phyloP scores from a whole-genome alignment of 345 rosid genomes.

The Pugionium dolabratum region DNA sequence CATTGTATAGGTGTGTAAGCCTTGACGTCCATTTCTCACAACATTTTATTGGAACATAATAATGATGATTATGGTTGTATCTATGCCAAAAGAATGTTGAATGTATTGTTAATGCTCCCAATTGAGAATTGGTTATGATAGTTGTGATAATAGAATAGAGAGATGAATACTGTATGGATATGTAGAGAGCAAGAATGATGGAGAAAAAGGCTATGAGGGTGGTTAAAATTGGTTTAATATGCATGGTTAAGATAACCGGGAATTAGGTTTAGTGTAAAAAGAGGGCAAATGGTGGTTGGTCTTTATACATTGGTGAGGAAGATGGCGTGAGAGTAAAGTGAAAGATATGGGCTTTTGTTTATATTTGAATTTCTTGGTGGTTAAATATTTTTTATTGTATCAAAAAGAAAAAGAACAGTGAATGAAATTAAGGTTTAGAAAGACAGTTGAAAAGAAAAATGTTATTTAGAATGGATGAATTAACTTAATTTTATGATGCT shows the following conservation, averaged over 20 bases:
- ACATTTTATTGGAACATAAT: conserved; percentile 39
- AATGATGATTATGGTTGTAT: conserved; percentile 14
- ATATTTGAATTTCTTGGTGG: not conserved
- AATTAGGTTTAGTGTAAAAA: not conserved
- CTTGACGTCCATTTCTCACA: conserved; percentile 45
- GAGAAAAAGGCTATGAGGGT: not conserved
- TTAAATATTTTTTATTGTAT: not conserved
- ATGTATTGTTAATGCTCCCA: conserved; percentile 24
- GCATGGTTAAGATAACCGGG: conserved; percentile 24
- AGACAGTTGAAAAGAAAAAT: too few relatives aligned
- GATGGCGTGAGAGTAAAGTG: conserved; percentile 36
- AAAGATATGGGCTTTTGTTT: conserved; percentile 18
- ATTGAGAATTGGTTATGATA: conserved; percentile 23
- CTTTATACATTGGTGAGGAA: conserved; percentile 23
- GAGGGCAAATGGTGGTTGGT: conserved; percentile 19
- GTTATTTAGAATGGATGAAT: not conserved
- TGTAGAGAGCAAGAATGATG: conserved; percentile 25
- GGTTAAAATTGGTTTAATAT: conserved; percentile 23
- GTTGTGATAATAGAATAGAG: conserved; percentile 23
- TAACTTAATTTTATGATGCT: not conserved
- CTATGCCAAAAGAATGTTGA: conserved; percentile 29
- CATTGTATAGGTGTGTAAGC: conserved; percentile 39
- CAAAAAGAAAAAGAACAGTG: not conserved
- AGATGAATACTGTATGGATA: not conserved
- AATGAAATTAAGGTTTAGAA: too few relatives aligned